These are phyloP conservation scores for Odonthalia washingtoniensis DNA, from an alignment of 31 red algal genomes.

Conservation along the genomic window DNA sequence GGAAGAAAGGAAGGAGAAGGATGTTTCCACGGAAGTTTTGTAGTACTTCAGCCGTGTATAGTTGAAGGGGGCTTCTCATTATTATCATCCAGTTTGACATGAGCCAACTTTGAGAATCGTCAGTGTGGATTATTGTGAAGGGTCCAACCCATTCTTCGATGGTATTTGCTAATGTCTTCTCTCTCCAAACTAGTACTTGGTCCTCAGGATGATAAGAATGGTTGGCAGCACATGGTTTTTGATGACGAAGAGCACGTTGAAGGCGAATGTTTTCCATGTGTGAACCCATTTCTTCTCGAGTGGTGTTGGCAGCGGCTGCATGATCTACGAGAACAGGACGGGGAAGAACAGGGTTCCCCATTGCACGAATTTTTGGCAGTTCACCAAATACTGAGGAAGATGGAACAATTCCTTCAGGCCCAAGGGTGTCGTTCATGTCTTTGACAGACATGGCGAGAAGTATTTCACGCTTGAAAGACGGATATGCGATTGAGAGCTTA, in stretches of 20 bases:
- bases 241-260: not conserved
- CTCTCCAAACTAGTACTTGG: not conserved
- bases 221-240: not conserved
- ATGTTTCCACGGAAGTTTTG: too few species aligned
- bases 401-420: conserved; percentile 13
- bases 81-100: too few species aligned
- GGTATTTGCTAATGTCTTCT: not conserved
- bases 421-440: conserved; percentile 29
- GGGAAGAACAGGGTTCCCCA: conserved; percentile 1
- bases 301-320: too few species aligned
- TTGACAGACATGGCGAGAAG: not conserved
- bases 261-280: not conserved
- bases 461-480: not conserved
- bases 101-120: too few species aligned
- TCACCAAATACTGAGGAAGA: too few species aligned
- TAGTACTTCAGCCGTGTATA: too few species aligned
- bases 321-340: too few species aligned
- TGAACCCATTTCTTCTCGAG: not conserved
- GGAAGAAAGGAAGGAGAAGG: too few species aligned
- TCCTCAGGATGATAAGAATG: not conserved
- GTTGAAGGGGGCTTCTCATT: too few species aligned
- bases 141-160: too few species aligned
- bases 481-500: not conserved
- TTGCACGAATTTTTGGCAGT: too few species aligned
- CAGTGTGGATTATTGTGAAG: too few species aligned